phyloP scores from a whole-genome alignment of 169 alveolate species.

The Eimeria sp. region DNA sequence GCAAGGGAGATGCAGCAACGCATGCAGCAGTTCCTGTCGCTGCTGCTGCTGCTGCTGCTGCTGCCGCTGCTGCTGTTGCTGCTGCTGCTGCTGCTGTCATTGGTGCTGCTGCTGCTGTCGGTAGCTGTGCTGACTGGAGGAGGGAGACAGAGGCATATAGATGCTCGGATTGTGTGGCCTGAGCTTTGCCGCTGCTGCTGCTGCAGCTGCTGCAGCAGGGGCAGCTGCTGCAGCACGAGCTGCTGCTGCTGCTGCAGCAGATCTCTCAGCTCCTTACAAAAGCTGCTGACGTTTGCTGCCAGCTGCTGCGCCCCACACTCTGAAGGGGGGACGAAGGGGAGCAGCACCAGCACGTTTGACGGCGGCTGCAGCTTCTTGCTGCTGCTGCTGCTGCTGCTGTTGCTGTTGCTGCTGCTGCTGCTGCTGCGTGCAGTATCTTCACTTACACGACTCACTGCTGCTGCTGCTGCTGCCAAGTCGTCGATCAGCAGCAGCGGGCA shows the following conservation, averaged over 20 bases:
- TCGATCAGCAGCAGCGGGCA: conserved; percentile 18
- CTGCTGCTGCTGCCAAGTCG: conserved; percentile 8
- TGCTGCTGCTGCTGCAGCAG: conserved; percentile 22
- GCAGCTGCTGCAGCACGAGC: conserved; percentile 15
- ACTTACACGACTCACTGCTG: conserved; percentile 19
- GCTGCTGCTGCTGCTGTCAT: conserved; percentile 22
- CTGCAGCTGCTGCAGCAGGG: conserved; percentile 16
- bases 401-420: conserved; percentile 3
- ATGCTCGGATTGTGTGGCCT: background rate
- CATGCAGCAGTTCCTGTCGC: conserved; percentile 43
- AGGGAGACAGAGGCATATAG: conserved; percentile 24
- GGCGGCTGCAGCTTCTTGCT: conserved; percentile 4
- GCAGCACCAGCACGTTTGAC: conserved; percentile 45
- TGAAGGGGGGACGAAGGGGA: conserved; percentile 23
- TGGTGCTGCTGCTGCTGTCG: no score
- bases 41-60: conserved; percentile 46
- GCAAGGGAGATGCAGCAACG: conserved; percentile 8
- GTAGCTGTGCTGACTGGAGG: conserved; percentile 2
- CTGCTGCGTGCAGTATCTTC: background rate
- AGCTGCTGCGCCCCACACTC: conserved; percentile 27
- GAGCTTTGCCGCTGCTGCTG: conserved; percentile 23
- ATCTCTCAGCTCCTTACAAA: background rate
- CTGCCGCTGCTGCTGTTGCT: conserved; percentile 17
- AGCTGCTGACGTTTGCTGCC: background rate
- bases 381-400: conserved; percentile 23